Evolutionary conservation across 1,139 yeast species (phyloP).

Genomic region (Magnusiomyces ingens): DNA sequence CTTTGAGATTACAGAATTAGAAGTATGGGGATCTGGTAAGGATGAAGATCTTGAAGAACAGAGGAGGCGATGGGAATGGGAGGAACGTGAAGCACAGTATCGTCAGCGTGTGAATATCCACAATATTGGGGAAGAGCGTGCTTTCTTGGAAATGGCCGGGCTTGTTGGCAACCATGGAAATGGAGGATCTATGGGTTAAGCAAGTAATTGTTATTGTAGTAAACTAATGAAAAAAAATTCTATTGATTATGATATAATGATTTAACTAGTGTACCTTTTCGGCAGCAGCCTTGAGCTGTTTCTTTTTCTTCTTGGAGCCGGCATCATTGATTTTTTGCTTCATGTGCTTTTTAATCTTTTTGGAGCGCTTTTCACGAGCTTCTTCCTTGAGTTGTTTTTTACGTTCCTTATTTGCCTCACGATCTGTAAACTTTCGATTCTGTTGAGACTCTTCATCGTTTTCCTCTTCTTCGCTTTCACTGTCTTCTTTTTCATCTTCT

Average conservation of each 20-base stretch:
- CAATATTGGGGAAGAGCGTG: constrained; percentile 72
- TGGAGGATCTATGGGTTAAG: constrained; percentile 48
- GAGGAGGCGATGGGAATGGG: constrained; percentile 78
- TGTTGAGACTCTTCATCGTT: constrained; percentile 36
- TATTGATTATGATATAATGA: no score
- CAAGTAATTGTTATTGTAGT: background rate
- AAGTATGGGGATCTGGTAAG: constrained; percentile 89
- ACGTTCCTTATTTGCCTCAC: constrained; percentile 75
- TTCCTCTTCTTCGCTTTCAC: constrained; percentile 34
- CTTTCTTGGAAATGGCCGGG: constrained; percentile 87
- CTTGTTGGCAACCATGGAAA: constrained; percentile 64
- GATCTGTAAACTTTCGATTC: constrained; percentile 77
- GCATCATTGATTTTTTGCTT: constrained; percentile 49
- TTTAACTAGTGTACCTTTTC: no score
- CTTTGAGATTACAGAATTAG: constrained; percentile 65
- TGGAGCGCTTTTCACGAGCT: constrained; percentile 80
- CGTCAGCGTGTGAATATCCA: constrained; percentile 63
- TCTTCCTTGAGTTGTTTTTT: constrained; percentile 79
- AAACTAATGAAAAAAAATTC: background rate
- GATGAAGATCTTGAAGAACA: constrained; percentile 71
- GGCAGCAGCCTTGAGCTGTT: background rate
- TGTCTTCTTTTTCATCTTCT: constrained; percentile 36
- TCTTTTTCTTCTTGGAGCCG: background rate
- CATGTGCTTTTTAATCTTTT: constrained; percentile 84
- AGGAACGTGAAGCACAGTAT: constrained; percentile 73